Percentiles rank a stretch among this genome's conserved stretches.
Conservation (phyloP, 257 asterid genomes). For the Dorcoceras hygrometricum region DNA sequence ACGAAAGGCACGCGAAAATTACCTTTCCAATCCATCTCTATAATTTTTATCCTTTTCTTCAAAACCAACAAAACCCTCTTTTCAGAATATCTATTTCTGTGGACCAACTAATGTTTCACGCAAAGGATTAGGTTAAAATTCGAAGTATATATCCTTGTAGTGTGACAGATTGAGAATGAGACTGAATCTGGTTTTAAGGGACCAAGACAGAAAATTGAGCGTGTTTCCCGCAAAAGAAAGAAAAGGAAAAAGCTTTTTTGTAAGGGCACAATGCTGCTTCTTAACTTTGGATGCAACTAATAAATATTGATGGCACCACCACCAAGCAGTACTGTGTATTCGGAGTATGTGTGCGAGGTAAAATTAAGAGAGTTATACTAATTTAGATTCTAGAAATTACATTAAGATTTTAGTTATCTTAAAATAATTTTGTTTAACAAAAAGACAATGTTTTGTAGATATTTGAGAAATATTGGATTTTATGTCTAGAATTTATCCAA, state of each 20-base stretch:
- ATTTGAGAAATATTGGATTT: too few species aligned
- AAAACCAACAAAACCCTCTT: not conserved
- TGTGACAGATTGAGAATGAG: slow-evolving; percentile 29
- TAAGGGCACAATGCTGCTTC: slow-evolving; percentile 33
- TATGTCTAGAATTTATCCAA: too few species aligned
- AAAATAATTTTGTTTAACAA: too few species aligned
- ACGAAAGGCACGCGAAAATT: slow-evolving; percentile 54
- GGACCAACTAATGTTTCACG: not conserved
- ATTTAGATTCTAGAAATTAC: too few species aligned
- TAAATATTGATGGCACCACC: slow-evolving; percentile 30
- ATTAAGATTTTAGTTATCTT: too few species aligned
- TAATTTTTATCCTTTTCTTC: not conserved
- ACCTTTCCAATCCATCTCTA: slow-evolving; percentile 77
- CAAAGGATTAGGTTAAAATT: slow-evolving; percentile 5
- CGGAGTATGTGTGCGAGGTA: not conserved
- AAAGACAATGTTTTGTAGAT: too few species aligned
- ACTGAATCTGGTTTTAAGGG: not conserved
- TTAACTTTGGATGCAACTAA: slow-evolving; percentile 41
- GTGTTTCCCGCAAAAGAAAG: slow-evolving; percentile 23
- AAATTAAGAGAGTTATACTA: too few species aligned
- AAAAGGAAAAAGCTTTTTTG: slow-evolving; percentile 23
- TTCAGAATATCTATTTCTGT: not conserved
- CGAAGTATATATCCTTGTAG: slow-evolving; percentile 32
- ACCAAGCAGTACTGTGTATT: slow-evolving; percentile 3
- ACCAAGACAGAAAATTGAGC: not conserved